phyloP scores from a whole-genome alignment of 2,329 filamentous ascomycete genomes.

The Samsoniella hepiali region DNA sequence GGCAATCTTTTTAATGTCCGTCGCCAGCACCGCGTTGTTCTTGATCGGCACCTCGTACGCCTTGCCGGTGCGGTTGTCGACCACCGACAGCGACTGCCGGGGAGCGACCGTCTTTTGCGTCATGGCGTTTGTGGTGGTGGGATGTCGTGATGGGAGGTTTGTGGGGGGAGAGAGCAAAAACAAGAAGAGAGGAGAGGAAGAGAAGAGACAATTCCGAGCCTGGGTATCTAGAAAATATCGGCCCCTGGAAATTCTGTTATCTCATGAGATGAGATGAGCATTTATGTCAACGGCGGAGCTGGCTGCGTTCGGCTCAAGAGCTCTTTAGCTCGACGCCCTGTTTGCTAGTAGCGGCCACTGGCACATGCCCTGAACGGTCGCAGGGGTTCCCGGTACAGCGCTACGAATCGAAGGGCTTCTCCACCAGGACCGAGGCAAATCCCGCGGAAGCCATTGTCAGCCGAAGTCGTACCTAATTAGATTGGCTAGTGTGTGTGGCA shows the following conservation, averaged over 20 bases:
- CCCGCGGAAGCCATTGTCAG: neutral
- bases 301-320: conserved; percentile 6
- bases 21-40: conserved; percentile 48
- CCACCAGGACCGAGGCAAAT: conserved; percentile 15
- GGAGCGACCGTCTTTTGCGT: conserved; percentile 21
- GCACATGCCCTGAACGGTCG: conserved; percentile 12
- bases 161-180: neutral
- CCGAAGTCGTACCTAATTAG: neutral
- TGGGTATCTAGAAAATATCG: neutral
- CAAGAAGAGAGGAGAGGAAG: neutral
- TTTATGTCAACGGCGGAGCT: conserved; percentile 9
- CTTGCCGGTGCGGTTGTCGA: conserved; percentile 49
- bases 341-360: neutral
- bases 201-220: neutral
- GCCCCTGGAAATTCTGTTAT: neutral
- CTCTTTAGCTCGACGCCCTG: neutral
- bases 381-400: neutral
- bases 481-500: neutral
- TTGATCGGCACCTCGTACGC: conserved; percentile 48
- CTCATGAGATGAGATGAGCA: neutral
- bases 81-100: conserved; percentile 39
- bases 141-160: neutral
- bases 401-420: neutral
- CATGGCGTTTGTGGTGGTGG: neutral
- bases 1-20: conserved; percentile 51